Percentiles rank a stretch among this genome's conserved stretches.
phyloP scores from a whole-genome alignment of 805 yeast genomes.

The Metschnikowia santaceciliae region DNA sequence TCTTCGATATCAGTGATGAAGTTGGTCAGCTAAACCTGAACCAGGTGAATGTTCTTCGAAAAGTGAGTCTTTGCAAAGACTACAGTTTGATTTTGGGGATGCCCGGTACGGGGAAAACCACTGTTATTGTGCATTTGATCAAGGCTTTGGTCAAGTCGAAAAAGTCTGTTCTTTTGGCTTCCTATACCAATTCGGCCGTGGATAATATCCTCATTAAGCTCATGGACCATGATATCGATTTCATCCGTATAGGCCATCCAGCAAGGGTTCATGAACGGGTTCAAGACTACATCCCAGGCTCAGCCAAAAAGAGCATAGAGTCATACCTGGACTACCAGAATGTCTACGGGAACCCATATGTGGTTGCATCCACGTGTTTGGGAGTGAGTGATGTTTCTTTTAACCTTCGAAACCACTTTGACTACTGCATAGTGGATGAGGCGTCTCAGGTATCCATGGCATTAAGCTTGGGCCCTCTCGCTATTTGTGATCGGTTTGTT shows the following conservation, averaged over 20 bases:
- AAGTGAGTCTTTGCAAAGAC: constrained; percentile 62
- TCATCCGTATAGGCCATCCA: constrained; percentile 65
- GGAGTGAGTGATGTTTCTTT: constrained; percentile 68
- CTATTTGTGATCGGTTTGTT: constrained; percentile 72
- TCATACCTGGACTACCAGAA: constrained; percentile 44
- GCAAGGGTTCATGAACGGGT: constrained; percentile 61
- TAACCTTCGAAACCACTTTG: constrained; percentile 55
- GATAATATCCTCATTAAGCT: constrained; percentile 85
- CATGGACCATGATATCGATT: constrained; percentile 29
- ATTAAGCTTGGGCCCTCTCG: constrained; percentile 80
- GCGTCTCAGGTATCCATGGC: constrained; percentile 96
- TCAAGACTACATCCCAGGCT: constrained; percentile 47
- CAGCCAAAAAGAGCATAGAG: constrained; percentile 24
- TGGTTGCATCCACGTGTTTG: constrained; percentile 87
- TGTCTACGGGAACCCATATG: constrained; percentile 52
- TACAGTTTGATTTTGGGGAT: constrained; percentile 84
- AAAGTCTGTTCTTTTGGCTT: constrained; percentile 70
- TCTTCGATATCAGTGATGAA: constrained; percentile 14
- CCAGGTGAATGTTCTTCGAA: constrained; percentile 66
- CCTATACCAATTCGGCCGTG: constrained; percentile 94
- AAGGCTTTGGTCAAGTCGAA: constrained; percentile 53
- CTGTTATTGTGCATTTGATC: constrained; percentile 78
- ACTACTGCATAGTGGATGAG: constrained; percentile 92
- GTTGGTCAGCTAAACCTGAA: constrained; percentile 54
- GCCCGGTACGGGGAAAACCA: constrained; percentile 98